phyloP scores from a whole-genome alignment of 2,329 filamentous ascomycete species.

The Thermomyces lanuginosus region DNA sequence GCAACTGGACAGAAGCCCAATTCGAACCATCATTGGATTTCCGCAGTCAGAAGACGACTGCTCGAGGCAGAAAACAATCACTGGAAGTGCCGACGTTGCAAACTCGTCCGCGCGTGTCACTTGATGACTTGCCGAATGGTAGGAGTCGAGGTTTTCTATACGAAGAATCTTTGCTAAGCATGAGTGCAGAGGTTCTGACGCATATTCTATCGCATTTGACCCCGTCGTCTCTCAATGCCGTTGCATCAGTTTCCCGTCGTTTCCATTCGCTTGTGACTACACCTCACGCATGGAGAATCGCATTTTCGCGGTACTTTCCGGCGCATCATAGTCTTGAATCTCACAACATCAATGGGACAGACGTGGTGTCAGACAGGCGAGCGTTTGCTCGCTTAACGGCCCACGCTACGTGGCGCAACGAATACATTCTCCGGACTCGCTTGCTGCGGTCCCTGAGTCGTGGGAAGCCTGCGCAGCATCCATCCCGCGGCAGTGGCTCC shows the following conservation, averaged over 20 bases:
- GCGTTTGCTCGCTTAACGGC: conserved; percentile 69
- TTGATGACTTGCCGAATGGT: conserved; percentile 68
- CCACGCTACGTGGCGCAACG: conserved; percentile 84
- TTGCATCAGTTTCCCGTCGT: conserved; percentile 72
- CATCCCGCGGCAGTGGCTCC: conserved; percentile 36
- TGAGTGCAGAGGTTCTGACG: conserved; percentile 62
- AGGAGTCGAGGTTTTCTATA: conserved; percentile 10
- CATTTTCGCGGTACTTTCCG: conserved; percentile 80
- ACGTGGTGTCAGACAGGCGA: conserved; percentile 55
- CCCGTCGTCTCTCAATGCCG: conserved; percentile 63
- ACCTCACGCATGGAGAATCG: conserved; percentile 83
- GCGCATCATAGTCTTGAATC: conserved; percentile 46
- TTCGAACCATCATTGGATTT: conserved; percentile 30
- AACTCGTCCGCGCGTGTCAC: conserved; percentile 31
- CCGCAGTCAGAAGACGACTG: conserved; percentile 19
- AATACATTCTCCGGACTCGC: conserved; percentile 78
- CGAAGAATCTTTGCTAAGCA: conserved; percentile 5
- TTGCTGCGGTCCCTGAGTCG: conserved; percentile 65
- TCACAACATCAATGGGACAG: conserved; percentile 28
- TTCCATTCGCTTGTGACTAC: conserved; percentile 79
- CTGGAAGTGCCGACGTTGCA: conserved; percentile 10
- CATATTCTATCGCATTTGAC: conserved; percentile 82
- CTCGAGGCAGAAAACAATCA: background rate
- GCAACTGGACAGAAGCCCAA: conserved; percentile 10
- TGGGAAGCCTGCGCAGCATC: conserved; percentile 53